Conservation (phyloP, 306 rosid species). For the Delonix regia region DNA sequence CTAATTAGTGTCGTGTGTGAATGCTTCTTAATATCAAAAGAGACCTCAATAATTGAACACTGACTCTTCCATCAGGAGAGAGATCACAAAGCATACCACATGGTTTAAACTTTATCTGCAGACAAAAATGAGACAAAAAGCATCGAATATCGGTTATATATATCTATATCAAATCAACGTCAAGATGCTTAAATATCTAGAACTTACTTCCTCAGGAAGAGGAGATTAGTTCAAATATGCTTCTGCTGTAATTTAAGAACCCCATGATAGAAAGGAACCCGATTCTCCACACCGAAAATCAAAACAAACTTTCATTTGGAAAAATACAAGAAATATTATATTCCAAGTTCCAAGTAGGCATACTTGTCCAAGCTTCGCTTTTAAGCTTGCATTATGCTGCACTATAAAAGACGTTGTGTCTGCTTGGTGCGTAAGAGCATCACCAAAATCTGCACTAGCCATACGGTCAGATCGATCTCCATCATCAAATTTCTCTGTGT, state of each 20-base stretch:
- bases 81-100: no score
- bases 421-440: not conserved
- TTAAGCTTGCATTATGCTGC: not conserved
- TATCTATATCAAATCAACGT: not conserved
- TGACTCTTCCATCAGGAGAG: no score
- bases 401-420: not conserved
- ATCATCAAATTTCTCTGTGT: not conserved
- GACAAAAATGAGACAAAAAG: no score
- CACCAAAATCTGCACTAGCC: no score
- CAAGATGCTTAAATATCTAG: not conserved
- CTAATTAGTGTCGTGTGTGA: no score
- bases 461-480: not conserved
- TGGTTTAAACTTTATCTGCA: no score
- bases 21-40: no score
- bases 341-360: not conserved
- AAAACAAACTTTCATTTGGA: not conserved
- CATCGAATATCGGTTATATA: no score
- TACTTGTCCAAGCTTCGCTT: not conserved
- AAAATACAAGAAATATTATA: not conserved
- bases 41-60: no score
- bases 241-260: not conserved
- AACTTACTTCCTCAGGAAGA: not conserved
- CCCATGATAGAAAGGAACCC: not conserved
- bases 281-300: not conserved
- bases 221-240: not conserved